Evolutionary conservation across 257 asterid species (phyloP).

Genomic region (Thymus quinquecostatus): DNA sequence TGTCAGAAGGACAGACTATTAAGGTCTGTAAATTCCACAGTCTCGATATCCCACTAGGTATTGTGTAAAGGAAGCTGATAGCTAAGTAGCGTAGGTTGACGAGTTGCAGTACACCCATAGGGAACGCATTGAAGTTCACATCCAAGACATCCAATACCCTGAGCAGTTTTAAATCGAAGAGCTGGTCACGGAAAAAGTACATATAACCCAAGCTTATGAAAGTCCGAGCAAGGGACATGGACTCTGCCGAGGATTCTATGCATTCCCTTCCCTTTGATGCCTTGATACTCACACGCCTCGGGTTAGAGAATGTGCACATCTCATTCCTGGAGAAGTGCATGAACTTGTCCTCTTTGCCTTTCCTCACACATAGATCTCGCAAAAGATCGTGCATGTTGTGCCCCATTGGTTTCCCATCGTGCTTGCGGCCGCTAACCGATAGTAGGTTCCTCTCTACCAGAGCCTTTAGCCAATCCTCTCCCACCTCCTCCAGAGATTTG

Average conservation of each 20-base stretch:
- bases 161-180: neutral
- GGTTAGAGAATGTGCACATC: no score
- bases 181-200: no score
- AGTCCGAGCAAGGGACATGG: neutral
- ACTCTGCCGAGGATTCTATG: neutral
- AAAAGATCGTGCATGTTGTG: slow-evolving; percentile 28
- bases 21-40: slow-evolving; percentile 25
- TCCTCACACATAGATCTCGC: slow-evolving; percentile 20
- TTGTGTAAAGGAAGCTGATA: neutral
- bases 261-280: neutral
- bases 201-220: no score
- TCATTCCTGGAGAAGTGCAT: neutral
- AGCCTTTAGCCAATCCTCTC: no score
- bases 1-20: neutral
- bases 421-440: neutral
- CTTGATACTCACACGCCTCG: slow-evolving; percentile 17
- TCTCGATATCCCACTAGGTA: neutral
- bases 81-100: neutral
- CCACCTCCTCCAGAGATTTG: no score
- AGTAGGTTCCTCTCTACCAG: no score
- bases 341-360: slow-evolving; percentile 18
- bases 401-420: neutral
- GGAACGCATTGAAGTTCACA: neutral
- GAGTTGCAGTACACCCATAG: neutral
- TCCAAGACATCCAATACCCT: slow-evolving; percentile 27